A percentile compares a stretch with the other conserved stretches of the same genome.
Conservation (phyloP, 495 filamentous ascomycete species). For the Penicillium atrosanguineum region DNA sequence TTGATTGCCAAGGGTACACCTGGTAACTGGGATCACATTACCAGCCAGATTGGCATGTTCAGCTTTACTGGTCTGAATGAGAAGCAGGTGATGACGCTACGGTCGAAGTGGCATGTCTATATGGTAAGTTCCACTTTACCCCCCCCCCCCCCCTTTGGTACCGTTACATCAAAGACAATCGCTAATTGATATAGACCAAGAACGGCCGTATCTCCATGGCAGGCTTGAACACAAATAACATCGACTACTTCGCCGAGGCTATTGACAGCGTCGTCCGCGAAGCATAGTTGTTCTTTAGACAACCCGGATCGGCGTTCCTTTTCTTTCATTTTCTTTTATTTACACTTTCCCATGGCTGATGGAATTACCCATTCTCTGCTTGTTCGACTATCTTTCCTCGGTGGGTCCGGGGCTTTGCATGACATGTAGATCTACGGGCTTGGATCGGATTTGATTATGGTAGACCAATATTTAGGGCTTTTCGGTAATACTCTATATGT, state of each 20-base stretch:
- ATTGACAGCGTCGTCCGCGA: conserved; percentile 83
- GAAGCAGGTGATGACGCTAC: conserved; percentile 76
- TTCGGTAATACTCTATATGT: neutral
- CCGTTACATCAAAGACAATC: neutral
- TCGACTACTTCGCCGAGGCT: conserved; percentile 88
- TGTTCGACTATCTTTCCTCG: neutral
- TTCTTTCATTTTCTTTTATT: conserved; percentile 3
- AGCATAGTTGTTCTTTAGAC: conserved; percentile 26
- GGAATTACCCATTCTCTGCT: neutral
- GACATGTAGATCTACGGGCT: conserved; percentile 14
- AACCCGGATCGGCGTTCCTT: conserved; percentile 9
- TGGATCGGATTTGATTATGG: neutral
- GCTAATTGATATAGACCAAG: conserved; percentile 60
- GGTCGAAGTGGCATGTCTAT: conserved; percentile 84
- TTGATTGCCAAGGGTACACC: conserved; percentile 79
- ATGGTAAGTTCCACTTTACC: conserved; percentile 53
- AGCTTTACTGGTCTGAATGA: conserved; percentile 91
- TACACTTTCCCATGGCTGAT: neutral
- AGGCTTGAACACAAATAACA: conserved; percentile 84
- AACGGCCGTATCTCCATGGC: conserved; percentile 98
- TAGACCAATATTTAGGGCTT: neutral
- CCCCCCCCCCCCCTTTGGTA: too few species aligned
- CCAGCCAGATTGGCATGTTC: conserved; percentile 99
- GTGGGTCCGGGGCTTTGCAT: conserved; percentile 6
- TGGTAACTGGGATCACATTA: conserved; percentile 94